Base-by-base conservation (phyloP, 2,329 filamentous ascomycete genomes). In the Phialocephala subalpina region DNA sequence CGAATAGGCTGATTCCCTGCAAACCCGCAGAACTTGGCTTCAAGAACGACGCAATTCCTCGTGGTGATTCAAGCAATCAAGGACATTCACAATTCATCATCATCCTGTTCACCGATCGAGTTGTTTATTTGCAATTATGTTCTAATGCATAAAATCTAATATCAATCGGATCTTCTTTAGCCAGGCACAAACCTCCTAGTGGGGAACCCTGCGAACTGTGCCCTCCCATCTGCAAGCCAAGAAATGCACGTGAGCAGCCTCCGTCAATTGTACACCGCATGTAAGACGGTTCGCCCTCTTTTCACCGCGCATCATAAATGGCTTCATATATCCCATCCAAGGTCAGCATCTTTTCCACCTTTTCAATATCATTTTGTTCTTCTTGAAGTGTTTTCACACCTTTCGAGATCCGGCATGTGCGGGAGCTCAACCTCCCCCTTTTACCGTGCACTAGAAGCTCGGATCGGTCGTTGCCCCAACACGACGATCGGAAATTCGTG, bases 401-500 rank as follows among this genome's bases (percentile, higher is more conserved):
- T n/a, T n/a, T n/a, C n/a, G n/a, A 33, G 22, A 14, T 53, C 25
- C 8, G 18, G 25, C n/a, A n/a, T n/a, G 38, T 42, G 14, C 45
- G 20, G 45, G 11, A 22, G 45, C 9, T 12, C 45, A 45, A 25
- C 45, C n/a, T 25, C 45, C 45, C 45, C 45, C 45, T 49, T 45
- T 49, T 49, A 25, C 45, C 45, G 20, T 11, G 20, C 45, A 22
- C 45, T 25, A 49, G 20, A 55, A 52, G 56, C 56, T 38, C 22
- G 36, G 56, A 38, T 16, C 38, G 38, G 29, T 22, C 35, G 56
- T 12, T 58, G 29, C 18, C 56, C 11, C 22, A 20, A 20, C 12
- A 60, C 14, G 11, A 42, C 14, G 29, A 42, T 25, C 33, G 35
- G 40, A 47, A 61, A 47, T 63, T 63, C 61, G 61, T 63, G 53